Base-by-base conservation (phyloP, 371 early-diverging fungal species). In the Dipsacomyces acuminosporus region DNA sequence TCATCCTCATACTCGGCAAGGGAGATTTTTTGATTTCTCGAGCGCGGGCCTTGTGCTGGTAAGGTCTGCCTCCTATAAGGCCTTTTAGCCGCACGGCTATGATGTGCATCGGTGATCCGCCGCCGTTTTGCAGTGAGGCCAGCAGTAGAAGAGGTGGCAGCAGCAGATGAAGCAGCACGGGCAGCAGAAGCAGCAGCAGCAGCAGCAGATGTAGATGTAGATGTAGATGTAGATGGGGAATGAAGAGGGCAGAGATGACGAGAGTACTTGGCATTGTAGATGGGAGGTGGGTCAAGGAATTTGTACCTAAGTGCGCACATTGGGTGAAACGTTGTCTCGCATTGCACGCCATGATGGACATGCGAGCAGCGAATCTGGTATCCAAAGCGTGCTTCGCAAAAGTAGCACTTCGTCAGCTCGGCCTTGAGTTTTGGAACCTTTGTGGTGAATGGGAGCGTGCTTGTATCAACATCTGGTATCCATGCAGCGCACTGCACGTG, bases 401-500 rank as follows among this genome's bases (percentile, higher is more conserved):
- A 54, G 23, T 20, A 46, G 54, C 67, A 66, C 19, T 41, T 56
- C 9, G 30, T 13, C 18, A n/a, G 24, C 3, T 24, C 22, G 3
- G 41, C 46, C 40, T 43, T 61, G 44, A 61, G 24, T 25, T 62
- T 61, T 23, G 54, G 43, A 22, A 56, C 41, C 9, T 34, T 14
- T 17, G 58, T 66, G 1, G 58, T 57, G 18, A 66, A 66, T 22
- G 67, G 67, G 1, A 61, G 41, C 3, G 45, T 49, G 54, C 51
- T 50, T 9, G 67, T 66, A 46, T 66, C 54, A 26, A 66, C 23
- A n/a, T 53, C 43, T 1, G 67, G 62, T 6, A 57, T 54, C 48
- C 57, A 61, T 33, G 58, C 67, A 13, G 67, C 67, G 35, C 67
- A 66, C 13, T 57, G 67, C 13, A 66, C 58, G 30, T 66, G 67